Evolutionary conservation across 2,329 filamentous ascomycete genomes (phyloP), one percentile per base, ranked within the genome.

Genomic region (Alternaria brassicicola): DNA sequence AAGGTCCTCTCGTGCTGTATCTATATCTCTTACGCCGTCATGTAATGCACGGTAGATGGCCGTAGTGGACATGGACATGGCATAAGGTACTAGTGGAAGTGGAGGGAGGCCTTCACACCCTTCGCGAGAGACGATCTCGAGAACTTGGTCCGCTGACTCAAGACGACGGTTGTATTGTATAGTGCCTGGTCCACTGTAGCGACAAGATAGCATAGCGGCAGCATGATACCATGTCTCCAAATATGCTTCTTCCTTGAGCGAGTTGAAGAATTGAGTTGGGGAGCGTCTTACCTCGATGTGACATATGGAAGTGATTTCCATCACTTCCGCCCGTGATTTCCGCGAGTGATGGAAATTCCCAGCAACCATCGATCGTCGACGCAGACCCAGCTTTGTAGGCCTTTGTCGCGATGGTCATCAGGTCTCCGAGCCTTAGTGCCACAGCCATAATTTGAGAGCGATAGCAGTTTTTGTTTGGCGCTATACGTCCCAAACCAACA

Each of bases 171-270:
- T 41, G 28, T 55, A 55, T 35, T 48, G 52, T 21, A 26, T 19
- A 15, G 43, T 55, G 10, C 13, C n/a, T 4, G 52, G 52, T 7
- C 52, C 52, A 7, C 43, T 55, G 7, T 55, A 55, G 35, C 52
- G 52, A 41, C 52, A 55, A 7, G 52, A 49, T 13, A 55, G 21
- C 52, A 55, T 55, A 8, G 42, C 43, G 9, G 52, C 52, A n/a
- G 49, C 52, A 42, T 55, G 35, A 38, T 55, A 55, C 52, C 52
- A 55, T 42, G 28, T 49, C 10, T 55, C 52, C 26, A 55, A 4
- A 3, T 55, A 55, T n/a, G 28, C 52, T 55, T 10, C 4, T 26
- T 13, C 19, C 12, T 33, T 49, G 9, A 55, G 52, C 36, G 10
- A 6, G 6, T 3, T 28, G 52, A 21, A n/a, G 12, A n/a, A 43